Base-by-base conservation (phyloP, 1,284 basidiomycete species). In the Rhodotorula sp. region DNA sequence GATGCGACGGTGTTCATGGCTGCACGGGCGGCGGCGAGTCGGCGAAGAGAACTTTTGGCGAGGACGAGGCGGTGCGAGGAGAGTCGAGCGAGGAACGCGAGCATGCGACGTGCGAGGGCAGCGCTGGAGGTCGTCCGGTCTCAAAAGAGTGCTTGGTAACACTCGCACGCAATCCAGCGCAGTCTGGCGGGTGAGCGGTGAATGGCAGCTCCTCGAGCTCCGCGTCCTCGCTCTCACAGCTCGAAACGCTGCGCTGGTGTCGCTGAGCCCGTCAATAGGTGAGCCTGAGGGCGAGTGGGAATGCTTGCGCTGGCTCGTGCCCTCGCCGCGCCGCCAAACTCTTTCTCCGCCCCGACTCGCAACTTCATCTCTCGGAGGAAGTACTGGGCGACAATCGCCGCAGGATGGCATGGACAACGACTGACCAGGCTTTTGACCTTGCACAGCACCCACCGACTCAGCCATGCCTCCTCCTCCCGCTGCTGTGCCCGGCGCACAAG, bases 401-500 rank as follows among this genome's bases (percentile, higher is more conserved):
- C n/a, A 27, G 24, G 11, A 22, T 9, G 47, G 10, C 19, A 15
- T 29, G 29, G 5, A 7, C 17, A 10, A 0, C 1, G 10, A 8
- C 48, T 39, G 32, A 39, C 48, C 30, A 13, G 19, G 24, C 24
- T n/a, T 9, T 20, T 15, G 4, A 4, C 11, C 36, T 8, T 20
- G 13, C n/a, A 36, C 17, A 58, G 15, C 32, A 5, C 27, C 2
- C 8, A 17, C 13, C 11, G 44, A 4, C n/a, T 36, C 47, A 39
- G 52, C 49, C 3, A 68, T 70, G 69, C 69, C 69, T 2, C 72
- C 72, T 57, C 59, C 59, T 54, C 64, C 70, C 24, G 64, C 55
- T 27, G 59, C 61, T 30, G 58, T 56, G 5, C 46, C 62, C 29
- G 66, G 56, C 39, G 71, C 54, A 9, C 51, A 53, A 7, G 65